Percentiles rank a stretch among this genome's conserved stretches.
Evolutionary conservation across 805 yeast species (phyloP).

Genomic region (Yarrowia osloensis): DNA sequence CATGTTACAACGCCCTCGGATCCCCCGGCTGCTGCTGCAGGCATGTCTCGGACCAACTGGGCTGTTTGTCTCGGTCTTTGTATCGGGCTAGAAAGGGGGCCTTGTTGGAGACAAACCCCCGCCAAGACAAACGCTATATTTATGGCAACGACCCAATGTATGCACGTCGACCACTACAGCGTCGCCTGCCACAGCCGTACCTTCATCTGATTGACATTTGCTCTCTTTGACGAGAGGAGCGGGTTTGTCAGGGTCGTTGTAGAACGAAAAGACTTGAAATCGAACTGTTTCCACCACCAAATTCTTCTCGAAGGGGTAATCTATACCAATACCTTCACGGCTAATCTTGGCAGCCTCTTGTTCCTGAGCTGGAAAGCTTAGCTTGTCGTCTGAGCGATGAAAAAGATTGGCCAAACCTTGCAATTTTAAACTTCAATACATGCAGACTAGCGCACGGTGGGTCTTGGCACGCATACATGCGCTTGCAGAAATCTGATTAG

Average conservation of each 20-base stretch:
- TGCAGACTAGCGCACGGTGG: not conserved
- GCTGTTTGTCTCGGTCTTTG: too few species aligned
- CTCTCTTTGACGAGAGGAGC: not conserved
- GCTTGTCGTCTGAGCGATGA: not conserved
- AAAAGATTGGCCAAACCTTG: conserved; percentile 12
- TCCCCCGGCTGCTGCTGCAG: too few species aligned
- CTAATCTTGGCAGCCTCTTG: conserved; percentile 8
- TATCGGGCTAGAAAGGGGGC: too few species aligned
- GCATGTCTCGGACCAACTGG: too few species aligned
- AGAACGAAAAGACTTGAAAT: too few species aligned
- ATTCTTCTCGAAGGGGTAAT: too few species aligned
- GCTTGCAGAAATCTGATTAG: not conserved
- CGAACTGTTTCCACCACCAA: too few species aligned
- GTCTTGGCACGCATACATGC: conserved; percentile 7
- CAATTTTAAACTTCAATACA: not conserved
- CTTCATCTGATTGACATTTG: not conserved
- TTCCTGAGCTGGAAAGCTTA: conserved; percentile 8
- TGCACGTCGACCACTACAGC: not conserved
- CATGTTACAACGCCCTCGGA: too few species aligned
- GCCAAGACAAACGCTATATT: not conserved
- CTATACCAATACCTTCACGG: not conserved
- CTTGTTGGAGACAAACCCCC: not conserved
- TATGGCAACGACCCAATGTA: not conserved
- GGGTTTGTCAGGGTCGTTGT: too few species aligned
- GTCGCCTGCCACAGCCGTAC: not conserved